Evolutionary conservation across 495 filamentous ascomycete genomes (phyloP).

Genomic region (Aspergillus kassunensis): DNA sequence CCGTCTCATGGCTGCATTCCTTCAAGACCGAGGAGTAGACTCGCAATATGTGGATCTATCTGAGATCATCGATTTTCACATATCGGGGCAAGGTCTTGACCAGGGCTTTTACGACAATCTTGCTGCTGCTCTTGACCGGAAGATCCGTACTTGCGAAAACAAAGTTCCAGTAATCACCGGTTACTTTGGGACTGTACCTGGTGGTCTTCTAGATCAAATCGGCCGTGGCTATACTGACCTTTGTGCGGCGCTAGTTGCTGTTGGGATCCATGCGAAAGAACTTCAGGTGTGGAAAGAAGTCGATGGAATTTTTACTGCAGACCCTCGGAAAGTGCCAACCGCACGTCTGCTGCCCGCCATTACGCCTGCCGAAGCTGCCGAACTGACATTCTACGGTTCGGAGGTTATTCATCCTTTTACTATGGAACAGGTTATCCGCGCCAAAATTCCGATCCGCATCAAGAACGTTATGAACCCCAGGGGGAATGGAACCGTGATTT

Average conservation of each 20-base stretch:
- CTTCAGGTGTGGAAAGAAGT: conserved; percentile 94
- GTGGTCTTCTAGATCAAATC: conserved; percentile 70
- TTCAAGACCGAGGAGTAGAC: conserved; percentile 71
- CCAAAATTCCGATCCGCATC: conserved; percentile 89
- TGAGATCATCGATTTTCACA: conserved; percentile 63
- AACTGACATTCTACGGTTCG: conserved; percentile 88
- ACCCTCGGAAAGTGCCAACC: conserved; percentile 83
- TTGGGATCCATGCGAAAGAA: conserved; percentile 71
- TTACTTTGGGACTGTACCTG: conserved; percentile 84
- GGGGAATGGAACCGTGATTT: conserved; percentile 82
- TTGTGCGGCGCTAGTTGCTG: conserved; percentile 77
- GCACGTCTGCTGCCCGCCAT: conserved; percentile 72
- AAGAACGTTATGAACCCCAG: conserved; percentile 97
- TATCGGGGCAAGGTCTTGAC: conserved; percentile 57
- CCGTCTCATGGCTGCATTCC: conserved; percentile 74
- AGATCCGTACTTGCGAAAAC: conserved; percentile 64
- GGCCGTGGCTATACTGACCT: conserved; percentile 89
- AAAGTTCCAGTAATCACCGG: conserved; percentile 76
- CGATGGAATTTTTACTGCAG: conserved; percentile 85
- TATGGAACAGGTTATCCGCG: conserved; percentile 96
- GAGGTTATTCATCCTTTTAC: conserved; percentile 98
- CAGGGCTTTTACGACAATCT: conserved; percentile 77
- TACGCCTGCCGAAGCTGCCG: conserved; percentile 82
- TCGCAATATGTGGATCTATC: conserved; percentile 85
- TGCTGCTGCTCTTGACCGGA: conserved; percentile 58